These are phyloP conservation scores for Spirogloea muscicola DNA, from an alignment of 139 green algal species.

Conservation along the genomic window DNA sequence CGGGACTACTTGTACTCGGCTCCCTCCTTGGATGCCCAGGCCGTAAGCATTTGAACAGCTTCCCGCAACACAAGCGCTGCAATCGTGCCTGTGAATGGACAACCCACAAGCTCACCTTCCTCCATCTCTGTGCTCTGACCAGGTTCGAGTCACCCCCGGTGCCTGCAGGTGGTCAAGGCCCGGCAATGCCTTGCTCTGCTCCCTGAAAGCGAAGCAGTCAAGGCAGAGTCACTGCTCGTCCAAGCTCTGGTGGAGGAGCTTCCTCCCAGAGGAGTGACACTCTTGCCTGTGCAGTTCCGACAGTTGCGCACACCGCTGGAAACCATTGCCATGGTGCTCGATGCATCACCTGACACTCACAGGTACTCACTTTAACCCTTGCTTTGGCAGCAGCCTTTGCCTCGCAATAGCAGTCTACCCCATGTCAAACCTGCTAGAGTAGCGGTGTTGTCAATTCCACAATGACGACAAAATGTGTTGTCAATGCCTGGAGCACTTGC, in stretches of 20 bases:
- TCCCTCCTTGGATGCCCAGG: not conserved
- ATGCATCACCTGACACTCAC: not conserved
- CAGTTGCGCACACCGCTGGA: slow-evolving; percentile 16
- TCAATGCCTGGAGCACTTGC: too few relatives aligned
- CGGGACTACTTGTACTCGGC: slow-evolving; percentile 23
- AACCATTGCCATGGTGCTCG: slow-evolving; percentile 11
- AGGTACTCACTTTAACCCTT: too few relatives aligned
- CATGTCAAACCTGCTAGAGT: too few relatives aligned
- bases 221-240: not conserved
- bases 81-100: too few relatives aligned
- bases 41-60: slow-evolving; percentile 10
- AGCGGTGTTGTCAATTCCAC: too few relatives aligned
- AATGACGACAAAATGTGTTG: too few relatives aligned
- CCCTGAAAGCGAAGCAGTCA: slow-evolving; percentile 1
- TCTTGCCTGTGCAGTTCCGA: slow-evolving; percentile 16
- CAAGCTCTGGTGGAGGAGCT: slow-evolving; percentile 9
- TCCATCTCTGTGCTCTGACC: not conserved
- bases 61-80: too few relatives aligned
- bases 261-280: slow-evolving; percentile 6
- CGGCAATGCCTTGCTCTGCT: slow-evolving; percentile 2
- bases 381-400: too few relatives aligned
- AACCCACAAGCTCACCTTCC: too few relatives aligned
- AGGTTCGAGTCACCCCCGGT: not conserved
- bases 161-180: slow-evolving; percentile 3
- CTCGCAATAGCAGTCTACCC: too few relatives aligned